Conservation (phyloP, 2,329 filamentous ascomycete genomes). For the Botryotinia convoluta region DNA sequence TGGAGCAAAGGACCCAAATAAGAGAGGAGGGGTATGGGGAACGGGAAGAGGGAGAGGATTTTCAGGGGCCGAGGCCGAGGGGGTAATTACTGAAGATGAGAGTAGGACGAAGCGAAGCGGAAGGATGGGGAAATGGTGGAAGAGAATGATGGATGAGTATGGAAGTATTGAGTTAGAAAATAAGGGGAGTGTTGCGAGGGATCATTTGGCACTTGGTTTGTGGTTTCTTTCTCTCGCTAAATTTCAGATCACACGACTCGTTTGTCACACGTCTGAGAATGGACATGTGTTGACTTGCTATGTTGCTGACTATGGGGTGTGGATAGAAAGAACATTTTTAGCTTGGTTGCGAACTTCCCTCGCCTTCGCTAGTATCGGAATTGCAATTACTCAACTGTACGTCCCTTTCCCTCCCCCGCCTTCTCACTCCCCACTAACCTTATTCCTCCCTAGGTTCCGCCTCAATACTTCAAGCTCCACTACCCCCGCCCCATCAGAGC, state of each 20-base stretch:
- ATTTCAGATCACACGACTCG: background rate
- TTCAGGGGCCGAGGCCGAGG: background rate
- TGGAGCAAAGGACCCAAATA: background rate
- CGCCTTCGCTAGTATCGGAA: slow-evolving; percentile 77
- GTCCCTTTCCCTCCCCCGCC: background rate
- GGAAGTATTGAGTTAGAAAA: slow-evolving; percentile 71
- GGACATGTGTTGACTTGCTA: background rate
- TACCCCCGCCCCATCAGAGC: slow-evolving; percentile 26
- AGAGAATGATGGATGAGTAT: slow-evolving; percentile 47
- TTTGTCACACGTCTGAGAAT: background rate
- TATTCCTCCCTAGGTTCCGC: slow-evolving; percentile 52
- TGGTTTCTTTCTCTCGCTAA: slow-evolving; percentile 16
- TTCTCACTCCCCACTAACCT: background rate
- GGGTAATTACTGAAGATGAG: slow-evolving; percentile 22
- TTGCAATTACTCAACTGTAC: slow-evolving; percentile 73
- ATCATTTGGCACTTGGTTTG: slow-evolving; percentile 75
- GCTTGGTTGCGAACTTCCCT: slow-evolving; percentile 82
- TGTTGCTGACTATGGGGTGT: background rate
- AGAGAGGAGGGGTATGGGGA: background rate
- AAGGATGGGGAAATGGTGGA: slow-evolving; percentile 50
- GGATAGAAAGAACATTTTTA: slow-evolving; percentile 74
- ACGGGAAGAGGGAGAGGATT: background rate
- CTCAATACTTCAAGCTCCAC: slow-evolving; percentile 64
- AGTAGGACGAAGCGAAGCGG: slow-evolving; percentile 20
- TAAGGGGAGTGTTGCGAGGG: slow-evolving; percentile 78